Conservation (phyloP, 306 rosid genomes). For the Acacia acuminata region DNA sequence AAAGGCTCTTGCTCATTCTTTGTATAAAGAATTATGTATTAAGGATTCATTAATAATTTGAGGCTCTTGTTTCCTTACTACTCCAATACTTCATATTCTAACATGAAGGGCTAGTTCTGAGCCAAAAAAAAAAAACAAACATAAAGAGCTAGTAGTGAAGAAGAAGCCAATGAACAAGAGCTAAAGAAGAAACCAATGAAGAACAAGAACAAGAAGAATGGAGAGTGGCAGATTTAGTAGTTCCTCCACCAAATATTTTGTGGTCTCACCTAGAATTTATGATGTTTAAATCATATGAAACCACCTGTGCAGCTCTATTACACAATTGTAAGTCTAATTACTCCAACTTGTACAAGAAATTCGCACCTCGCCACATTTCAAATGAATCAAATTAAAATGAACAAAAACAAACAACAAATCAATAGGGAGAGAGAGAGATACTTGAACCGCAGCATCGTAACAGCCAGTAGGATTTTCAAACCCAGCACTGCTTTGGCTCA, state of each 20-base stretch:
- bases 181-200: no score
- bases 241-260: background rate
- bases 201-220: no score
- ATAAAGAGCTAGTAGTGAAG: no score
- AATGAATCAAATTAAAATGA: background rate
- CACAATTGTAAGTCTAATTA: background rate
- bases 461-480: conserved; percentile 67
- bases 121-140: no score
- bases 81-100: no score
- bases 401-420: background rate
- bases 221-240: background rate
- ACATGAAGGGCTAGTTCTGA: no score
- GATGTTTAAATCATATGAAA: background rate
- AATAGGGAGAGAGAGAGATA: background rate
- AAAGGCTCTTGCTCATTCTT: no score
- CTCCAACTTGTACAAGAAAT: background rate
- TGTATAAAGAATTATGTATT: no score
- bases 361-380: background rate
- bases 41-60: no score
- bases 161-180: no score
- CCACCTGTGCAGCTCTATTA: background rate
- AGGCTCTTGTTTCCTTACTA: no score
- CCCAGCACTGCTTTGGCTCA: conserved; percentile 42
- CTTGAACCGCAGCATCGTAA: conserved; percentile 83
- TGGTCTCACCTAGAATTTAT: background rate